These are phyloP conservation scores for Trichocladium uniseriatum DNA, from an alignment of 495 filamentous ascomycete species.

Conservation along the genomic window DNA sequence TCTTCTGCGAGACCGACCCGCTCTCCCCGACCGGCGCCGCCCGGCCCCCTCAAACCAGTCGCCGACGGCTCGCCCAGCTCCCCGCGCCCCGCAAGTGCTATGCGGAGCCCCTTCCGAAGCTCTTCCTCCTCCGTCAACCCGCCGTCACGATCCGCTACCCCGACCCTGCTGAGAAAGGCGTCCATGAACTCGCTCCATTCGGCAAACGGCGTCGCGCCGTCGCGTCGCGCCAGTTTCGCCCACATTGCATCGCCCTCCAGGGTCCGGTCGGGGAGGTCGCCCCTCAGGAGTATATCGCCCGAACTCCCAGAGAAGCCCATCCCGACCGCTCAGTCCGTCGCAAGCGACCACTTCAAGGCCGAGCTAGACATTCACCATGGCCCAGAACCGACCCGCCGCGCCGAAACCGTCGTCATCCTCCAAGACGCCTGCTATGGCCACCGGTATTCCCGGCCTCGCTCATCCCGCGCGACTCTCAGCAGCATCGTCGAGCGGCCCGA, in stretches of 20 bases:
- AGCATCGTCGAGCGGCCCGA: slow-evolving; percentile 90
- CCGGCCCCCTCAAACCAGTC: slow-evolving; percentile 19
- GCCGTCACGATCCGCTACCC: slow-evolving; percentile 41
- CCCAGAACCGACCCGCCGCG: slow-evolving; percentile 32
- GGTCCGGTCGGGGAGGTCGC: slow-evolving; percentile 22
- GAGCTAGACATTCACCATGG: slow-evolving; percentile 58
- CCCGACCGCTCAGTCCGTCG: slow-evolving; percentile 58
- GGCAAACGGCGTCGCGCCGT: slow-evolving; percentile 31
- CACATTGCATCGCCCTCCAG: slow-evolving; percentile 35
- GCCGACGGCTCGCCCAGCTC: slow-evolving; percentile 25
- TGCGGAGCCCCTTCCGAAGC: slow-evolving; percentile 44
- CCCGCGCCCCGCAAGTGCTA: slow-evolving; percentile 29
- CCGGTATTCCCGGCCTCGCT: slow-evolving; percentile 72
- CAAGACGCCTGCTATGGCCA: slow-evolving; percentile 94
- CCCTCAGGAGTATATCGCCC: slow-evolving; percentile 28
- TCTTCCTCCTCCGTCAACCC: slow-evolving; percentile 26
- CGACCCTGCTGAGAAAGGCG: slow-evolving; percentile 41
- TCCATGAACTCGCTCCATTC: slow-evolving; percentile 49
- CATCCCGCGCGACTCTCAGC: slow-evolving; percentile 51
- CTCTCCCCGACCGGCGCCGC: slow-evolving; percentile 13
- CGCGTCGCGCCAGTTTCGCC: slow-evolving; percentile 44
- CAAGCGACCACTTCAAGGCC: slow-evolving; percentile 56
- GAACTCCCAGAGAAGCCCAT: slow-evolving; percentile 34
- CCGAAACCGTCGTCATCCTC: slow-evolving; percentile 70
- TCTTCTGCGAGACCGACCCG: slow-evolving; percentile 22